Conservation (phyloP, 345 rosid species). For the Excoecaria cochinchinensis region DNA sequence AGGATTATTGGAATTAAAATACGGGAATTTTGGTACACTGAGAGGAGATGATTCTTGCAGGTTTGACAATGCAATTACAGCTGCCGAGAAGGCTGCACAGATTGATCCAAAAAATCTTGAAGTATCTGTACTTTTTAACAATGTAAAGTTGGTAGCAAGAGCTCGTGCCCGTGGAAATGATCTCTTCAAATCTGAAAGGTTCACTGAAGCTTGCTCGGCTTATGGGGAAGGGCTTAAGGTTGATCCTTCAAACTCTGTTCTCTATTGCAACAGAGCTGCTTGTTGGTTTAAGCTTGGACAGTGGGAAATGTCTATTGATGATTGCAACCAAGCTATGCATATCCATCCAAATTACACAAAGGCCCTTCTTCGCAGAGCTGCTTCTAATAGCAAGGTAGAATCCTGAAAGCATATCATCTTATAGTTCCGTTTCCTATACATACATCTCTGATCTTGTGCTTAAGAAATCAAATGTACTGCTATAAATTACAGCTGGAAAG, state of each 20-base stretch:
- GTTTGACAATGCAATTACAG: constrained; percentile 82
- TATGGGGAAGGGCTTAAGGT: constrained; percentile 84
- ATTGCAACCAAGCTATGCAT: constrained; percentile 70
- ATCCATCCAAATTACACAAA: constrained; percentile 71
- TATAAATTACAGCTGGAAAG: constrained; percentile 58
- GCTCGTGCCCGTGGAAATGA: constrained; percentile 84
- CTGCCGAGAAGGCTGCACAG: constrained; percentile 77
- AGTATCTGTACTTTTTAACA: constrained; percentile 53
- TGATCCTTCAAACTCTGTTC: constrained; percentile 79
- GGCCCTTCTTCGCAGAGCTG: constrained; percentile 88
- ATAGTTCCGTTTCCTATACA: not conserved
- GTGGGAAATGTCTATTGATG: constrained; percentile 83
- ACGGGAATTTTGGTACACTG: constrained; percentile 23
- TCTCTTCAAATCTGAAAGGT: constrained; percentile 94
- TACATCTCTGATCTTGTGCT: not conserved
- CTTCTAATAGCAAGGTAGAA: constrained; percentile 72
- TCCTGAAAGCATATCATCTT: not conserved
- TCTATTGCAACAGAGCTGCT: constrained; percentile 82
- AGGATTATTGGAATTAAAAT: constrained; percentile 14
- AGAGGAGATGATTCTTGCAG: constrained; percentile 64
- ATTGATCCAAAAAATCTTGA: constrained; percentile 71
- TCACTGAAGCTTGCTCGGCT: constrained; percentile 89
- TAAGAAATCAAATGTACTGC: not conserved
- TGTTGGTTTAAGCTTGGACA: constrained; percentile 83
- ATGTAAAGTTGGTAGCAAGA: constrained; percentile 62